Conservation (phyloP, 1,284 basidiomycete genomes). For the Sanguinoderma infundibulare region DNA sequence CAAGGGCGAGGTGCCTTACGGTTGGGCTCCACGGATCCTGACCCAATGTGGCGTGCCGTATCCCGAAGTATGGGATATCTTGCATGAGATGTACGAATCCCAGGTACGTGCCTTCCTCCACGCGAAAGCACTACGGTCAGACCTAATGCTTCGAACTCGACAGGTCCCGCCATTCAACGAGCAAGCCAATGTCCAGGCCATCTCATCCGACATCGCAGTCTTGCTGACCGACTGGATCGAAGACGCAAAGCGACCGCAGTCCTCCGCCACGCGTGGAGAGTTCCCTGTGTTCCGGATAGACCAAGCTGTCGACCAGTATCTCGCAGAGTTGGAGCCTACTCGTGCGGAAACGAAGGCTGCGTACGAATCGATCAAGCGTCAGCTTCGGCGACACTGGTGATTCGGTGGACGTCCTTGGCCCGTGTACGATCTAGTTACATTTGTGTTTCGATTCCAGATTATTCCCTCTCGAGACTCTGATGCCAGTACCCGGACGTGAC, state of each 20-base stretch:
- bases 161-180: slow-evolving; percentile 86
- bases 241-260: slow-evolving; percentile 69
- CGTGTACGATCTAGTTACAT: neutral
- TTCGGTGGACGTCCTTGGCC: neutral
- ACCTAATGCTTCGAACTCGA: neutral
- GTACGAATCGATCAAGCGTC: slow-evolving; percentile 72
- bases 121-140: neutral
- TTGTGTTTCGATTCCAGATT: neutral
- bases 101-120: slow-evolving; percentile 55
- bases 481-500: no score
- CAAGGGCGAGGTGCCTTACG: slow-evolving; percentile 60
- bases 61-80: slow-evolving; percentile 81
- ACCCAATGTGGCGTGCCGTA: slow-evolving; percentile 79
- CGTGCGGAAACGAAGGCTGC: slow-evolving; percentile 60
- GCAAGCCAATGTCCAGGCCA: slow-evolving; percentile 74
- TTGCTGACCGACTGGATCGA: slow-evolving; percentile 79
- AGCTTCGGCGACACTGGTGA: slow-evolving; percentile 62
- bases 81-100: slow-evolving; percentile 88
- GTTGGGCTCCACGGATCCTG: slow-evolving; percentile 83
- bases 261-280: slow-evolving; percentile 51
- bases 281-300: slow-evolving; percentile 80
- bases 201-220: slow-evolving; percentile 79
- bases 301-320: slow-evolving; percentile 69
- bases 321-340: slow-evolving; percentile 64
- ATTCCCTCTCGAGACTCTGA: neutral